A percentile compares a stretch with the other conserved stretches of the same genome.
Conservation (phyloP, 805 yeast genomes). For the Candida ulmi region DNA sequence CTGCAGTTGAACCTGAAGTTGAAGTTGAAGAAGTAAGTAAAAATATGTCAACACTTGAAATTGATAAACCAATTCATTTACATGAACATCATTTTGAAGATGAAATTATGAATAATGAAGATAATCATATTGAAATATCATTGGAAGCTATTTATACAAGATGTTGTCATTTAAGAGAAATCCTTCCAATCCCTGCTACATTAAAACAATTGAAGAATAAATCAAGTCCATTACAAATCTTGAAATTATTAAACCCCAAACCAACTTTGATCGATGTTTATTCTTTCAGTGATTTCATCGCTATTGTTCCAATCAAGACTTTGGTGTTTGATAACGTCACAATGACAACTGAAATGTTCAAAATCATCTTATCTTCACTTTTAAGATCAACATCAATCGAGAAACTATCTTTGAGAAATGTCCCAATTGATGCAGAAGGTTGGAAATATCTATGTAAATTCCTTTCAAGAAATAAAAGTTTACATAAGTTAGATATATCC, state of each 20-base stretch:
- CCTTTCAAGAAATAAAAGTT: conserved; percentile 52
- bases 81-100: conserved; percentile 51
- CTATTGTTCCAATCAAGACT: conserved; percentile 78
- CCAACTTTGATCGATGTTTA: conserved; percentile 87
- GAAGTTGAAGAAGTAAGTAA: conserved; percentile 14
- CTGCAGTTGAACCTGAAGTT: conserved; percentile 20
- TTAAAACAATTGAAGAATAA: conserved; percentile 75
- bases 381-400: conserved; percentile 60
- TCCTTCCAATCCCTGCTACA: conserved; percentile 87
- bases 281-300: conserved; percentile 81
- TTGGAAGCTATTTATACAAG: conserved; percentile 77
- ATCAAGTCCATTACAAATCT: conserved; percentile 62
- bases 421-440: conserved; percentile 62
- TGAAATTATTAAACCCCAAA: conserved; percentile 77
- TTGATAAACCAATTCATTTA: conserved; percentile 67
- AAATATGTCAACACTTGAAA: conserved; percentile 34
- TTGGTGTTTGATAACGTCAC: conserved; percentile 76
- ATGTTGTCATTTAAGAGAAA: conserved; percentile 90
- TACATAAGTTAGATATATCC: conserved; percentile 63
- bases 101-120: conserved; percentile 16
- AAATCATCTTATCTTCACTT: conserved; percentile 65
- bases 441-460: conserved; percentile 82
- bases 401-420: conserved; percentile 73
- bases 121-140: conserved; percentile 24
- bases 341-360: conserved; percentile 70